Evolutionary conservation across 2,329 filamentous ascomycete species (phyloP).

Genomic region (Talaromyces verruculosus): DNA sequence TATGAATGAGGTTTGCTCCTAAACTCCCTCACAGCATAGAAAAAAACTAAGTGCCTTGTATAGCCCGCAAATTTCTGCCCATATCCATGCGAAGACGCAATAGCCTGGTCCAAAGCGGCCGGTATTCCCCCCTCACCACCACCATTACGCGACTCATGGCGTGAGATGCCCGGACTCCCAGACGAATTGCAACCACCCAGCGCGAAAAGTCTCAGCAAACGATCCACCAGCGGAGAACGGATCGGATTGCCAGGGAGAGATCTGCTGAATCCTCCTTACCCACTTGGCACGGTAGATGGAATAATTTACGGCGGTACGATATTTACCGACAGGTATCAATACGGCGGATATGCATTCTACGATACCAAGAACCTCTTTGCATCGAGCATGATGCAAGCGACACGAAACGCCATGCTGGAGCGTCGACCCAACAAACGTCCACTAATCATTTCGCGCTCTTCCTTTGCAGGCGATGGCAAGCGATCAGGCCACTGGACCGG

Average conservation of each 20-base stretch:
- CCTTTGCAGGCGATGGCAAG: slow-evolving; percentile 69
- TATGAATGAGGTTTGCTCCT: slow-evolving; percentile 56
- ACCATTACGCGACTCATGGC: slow-evolving; percentile 62
- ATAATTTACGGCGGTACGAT: slow-evolving; percentile 58
- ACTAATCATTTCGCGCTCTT: slow-evolving; percentile 72
- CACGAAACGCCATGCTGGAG: slow-evolving; percentile 63
- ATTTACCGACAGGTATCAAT: slow-evolving; percentile 63
- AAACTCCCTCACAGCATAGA: background rate
- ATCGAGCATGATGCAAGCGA: slow-evolving; percentile 60
- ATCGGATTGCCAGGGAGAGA: slow-evolving; percentile 63
- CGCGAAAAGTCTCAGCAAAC: slow-evolving; percentile 14
- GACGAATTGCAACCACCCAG: slow-evolving; percentile 61
- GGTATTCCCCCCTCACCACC: slow-evolving; percentile 59
- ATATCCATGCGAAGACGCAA: slow-evolving; percentile 57
- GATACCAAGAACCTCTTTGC: slow-evolving; percentile 76
- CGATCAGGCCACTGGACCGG: slow-evolving; percentile 55
- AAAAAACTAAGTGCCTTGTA: background rate
- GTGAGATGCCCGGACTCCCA: slow-evolving; percentile 68
- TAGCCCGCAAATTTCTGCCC: slow-evolving; percentile 51
- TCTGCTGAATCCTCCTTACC: slow-evolving; percentile 64
- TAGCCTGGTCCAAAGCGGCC: slow-evolving; percentile 50
- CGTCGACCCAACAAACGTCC: slow-evolving; percentile 65
- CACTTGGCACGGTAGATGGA: slow-evolving; percentile 63
- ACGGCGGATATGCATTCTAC: slow-evolving; percentile 65
- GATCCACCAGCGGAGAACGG: slow-evolving; percentile 21